Conservation (phyloP, 148 eudicot species). For the Fagopyrum esculentum region DNA sequence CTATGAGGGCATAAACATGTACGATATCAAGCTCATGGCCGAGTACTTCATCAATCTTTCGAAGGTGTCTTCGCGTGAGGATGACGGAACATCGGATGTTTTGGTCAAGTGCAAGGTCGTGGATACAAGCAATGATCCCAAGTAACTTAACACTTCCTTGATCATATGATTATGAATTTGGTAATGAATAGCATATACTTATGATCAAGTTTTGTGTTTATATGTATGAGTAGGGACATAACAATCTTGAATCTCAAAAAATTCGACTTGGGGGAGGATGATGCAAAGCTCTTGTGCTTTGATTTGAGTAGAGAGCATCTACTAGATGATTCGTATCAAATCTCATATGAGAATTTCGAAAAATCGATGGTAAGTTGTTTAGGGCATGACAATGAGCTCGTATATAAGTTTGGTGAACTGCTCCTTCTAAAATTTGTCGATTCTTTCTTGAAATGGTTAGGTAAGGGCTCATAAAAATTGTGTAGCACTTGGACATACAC, state of each 20-base stretch:
- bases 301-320: not conserved
- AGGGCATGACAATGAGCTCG: too few species aligned
- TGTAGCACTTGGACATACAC: conserved; percentile 6
- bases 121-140: not conserved
- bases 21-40: not conserved
- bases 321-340: not conserved
- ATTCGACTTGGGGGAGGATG: not conserved
- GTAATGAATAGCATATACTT: too few species aligned
- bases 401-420: too few species aligned
- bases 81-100: not conserved
- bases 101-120: not conserved
- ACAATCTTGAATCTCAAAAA: not conserved
- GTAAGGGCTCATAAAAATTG: not conserved
- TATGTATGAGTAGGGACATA: not conserved
- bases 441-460: not conserved
- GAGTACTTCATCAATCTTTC: not conserved
- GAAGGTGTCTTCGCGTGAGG: not conserved
- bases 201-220: not conserved
- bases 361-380: not conserved
- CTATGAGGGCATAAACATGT: not conserved
- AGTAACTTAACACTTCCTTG: not conserved
- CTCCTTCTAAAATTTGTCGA: too few species aligned
- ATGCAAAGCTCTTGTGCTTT: not conserved
- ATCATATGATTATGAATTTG: too few species aligned
- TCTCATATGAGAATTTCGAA: not conserved